Conservation (phyloP, 352 stramenopile species). For the Pythium biforme region DNA sequence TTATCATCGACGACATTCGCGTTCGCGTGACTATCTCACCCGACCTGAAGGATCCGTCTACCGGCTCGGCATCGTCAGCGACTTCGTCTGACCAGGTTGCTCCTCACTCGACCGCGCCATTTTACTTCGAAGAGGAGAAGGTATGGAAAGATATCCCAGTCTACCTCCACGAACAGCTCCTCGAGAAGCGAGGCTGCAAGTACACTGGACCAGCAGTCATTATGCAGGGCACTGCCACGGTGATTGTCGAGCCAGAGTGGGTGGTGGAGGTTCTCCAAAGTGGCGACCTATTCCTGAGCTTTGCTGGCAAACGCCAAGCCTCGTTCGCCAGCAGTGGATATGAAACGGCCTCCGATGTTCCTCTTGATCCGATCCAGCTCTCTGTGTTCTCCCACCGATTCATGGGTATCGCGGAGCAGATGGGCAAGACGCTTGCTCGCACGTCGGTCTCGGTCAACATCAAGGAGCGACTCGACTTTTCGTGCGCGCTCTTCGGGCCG, state of each 20-base stretch:
- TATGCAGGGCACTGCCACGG: conserved; percentile 97
- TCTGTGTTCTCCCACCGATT: conserved; percentile 97
- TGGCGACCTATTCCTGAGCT: conserved; percentile 95
- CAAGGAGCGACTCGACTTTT: conserved; percentile 99
- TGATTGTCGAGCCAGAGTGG: conserved; percentile 97
- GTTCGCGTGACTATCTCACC: conserved; percentile 94
- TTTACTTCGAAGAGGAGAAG: conserved; percentile 84
- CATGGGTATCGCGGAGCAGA: conserved; percentile 99
- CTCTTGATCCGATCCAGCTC: conserved; percentile 95
- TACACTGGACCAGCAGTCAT: conserved; percentile 95
- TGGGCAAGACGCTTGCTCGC: conserved; percentile 96
- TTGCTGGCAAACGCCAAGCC: conserved; percentile 34
- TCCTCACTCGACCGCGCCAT: conserved; percentile 62
- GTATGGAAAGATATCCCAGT: conserved; percentile 86
- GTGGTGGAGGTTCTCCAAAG: conserved; percentile 89
- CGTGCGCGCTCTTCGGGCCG: conserved; percentile 97
- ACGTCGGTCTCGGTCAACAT: conserved; percentile 99
- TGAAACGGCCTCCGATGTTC: conserved; percentile 35
- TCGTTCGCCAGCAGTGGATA: conserved; percentile 33
- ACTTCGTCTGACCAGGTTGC: conserved; percentile 17
- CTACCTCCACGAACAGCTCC: conserved; percentile 91
- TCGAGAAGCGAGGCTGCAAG: conserved; percentile 63
- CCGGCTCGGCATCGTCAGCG: not conserved
- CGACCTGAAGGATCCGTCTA: conserved; percentile 43
- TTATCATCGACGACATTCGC: conserved; percentile 97